Conservation (phyloP, 2,329 filamentous ascomycete genomes). For the Botrytis galanthina region DNA sequence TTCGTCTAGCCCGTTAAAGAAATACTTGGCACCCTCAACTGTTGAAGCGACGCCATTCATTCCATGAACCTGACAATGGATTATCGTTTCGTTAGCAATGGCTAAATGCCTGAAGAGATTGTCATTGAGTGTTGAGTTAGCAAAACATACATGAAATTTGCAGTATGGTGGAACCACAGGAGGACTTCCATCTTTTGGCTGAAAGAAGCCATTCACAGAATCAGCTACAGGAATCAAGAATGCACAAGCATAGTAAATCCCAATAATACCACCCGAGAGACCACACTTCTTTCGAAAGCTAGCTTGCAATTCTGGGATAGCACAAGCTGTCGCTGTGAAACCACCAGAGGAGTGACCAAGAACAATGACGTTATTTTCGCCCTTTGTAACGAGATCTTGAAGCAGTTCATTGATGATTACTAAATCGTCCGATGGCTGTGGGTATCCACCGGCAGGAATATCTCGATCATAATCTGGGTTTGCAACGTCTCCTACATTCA, state of each 20-base stretch:
- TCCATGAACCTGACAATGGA: slow-evolving; percentile 10
- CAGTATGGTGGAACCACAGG: not conserved
- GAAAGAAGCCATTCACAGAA: slow-evolving; percentile 12
- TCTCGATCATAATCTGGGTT: slow-evolving; percentile 5
- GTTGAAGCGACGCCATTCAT: slow-evolving; percentile 13
- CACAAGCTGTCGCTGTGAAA: not conserved
- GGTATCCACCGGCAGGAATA: not conserved
- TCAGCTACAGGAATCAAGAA: slow-evolving; percentile 8
- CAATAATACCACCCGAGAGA: not conserved
- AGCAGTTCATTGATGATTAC: not conserved
- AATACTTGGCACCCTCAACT: slow-evolving; percentile 17
- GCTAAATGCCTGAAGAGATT: too few species aligned
- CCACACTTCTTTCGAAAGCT: not conserved
- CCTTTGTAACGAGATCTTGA: not conserved
- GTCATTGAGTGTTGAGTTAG: too few species aligned
- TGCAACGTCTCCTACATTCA: not conserved
- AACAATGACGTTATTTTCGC: not conserved
- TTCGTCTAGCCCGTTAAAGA: slow-evolving; percentile 22
- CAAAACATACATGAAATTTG: slow-evolving; percentile 7
- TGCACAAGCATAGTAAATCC: not conserved
- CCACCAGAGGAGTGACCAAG: slow-evolving; percentile 3
- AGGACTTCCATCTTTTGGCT: slow-evolving; percentile 7
- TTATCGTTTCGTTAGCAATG: too few species aligned
- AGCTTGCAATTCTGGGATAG: not conserved
- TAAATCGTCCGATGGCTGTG: not conserved